phyloP scores from a whole-genome alignment of 805 yeast species.

The Yarrowia divulgata region DNA sequence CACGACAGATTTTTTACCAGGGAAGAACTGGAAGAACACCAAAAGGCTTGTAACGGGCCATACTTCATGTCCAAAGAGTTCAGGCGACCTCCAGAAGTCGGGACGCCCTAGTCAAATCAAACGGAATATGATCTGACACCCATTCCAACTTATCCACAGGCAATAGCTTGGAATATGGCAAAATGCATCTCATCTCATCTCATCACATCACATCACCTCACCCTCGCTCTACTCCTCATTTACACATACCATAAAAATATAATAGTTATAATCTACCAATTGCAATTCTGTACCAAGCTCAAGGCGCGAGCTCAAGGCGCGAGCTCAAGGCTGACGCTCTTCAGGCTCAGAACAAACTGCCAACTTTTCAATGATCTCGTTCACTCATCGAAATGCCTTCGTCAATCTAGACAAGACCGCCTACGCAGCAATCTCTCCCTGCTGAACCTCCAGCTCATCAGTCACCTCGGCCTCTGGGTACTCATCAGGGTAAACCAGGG shows the following conservation, averaged over 20 bases:
- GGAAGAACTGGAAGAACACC: constrained; percentile 10
- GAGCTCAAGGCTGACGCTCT: too few relatives aligned
- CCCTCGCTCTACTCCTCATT: too few relatives aligned
- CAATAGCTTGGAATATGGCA: too few relatives aligned
- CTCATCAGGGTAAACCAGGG: constrained; percentile 23
- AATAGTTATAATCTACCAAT: constrained; percentile 21
- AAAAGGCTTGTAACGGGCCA: background rate
- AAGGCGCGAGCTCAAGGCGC: background rate
- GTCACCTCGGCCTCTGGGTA: constrained; percentile 20
- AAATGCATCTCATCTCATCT: background rate
- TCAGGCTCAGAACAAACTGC: background rate
- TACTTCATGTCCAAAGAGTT: constrained; percentile 2
- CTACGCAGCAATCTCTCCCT: constrained; percentile 26
- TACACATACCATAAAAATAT: constrained; percentile 11
- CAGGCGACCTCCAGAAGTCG: constrained; percentile 11
- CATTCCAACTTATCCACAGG: too few relatives aligned
- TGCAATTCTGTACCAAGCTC: background rate
- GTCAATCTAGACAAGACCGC: background rate
- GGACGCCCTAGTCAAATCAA: background rate
- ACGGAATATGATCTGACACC: background rate
- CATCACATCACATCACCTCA: too few relatives aligned
- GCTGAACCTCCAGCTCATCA: constrained; percentile 28
- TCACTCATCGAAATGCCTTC: background rate
- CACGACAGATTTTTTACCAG: constrained; percentile 2
- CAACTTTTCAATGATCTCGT: background rate